These are phyloP conservation scores for Penicillium verrucosum DNA, from an alignment of 2,329 filamentous ascomycete genomes.

Conservation along the genomic window DNA sequence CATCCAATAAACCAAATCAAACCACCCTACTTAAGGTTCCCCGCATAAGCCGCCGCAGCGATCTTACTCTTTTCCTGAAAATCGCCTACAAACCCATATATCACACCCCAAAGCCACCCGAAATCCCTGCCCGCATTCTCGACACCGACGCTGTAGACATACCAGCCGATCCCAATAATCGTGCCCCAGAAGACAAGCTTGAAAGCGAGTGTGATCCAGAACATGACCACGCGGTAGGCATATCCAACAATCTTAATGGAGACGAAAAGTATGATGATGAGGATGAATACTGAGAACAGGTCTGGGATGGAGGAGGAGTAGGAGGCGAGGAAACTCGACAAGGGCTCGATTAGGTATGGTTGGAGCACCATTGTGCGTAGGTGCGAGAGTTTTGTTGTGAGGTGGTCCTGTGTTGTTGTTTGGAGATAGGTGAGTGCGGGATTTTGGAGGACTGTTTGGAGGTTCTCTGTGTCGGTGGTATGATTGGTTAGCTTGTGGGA, in stretches of 20 bases:
- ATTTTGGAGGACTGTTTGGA: conserved; percentile 20
- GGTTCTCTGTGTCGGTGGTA: conserved; percentile 16
- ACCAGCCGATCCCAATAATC: conserved; percentile 53
- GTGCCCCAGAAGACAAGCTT: conserved; percentile 63
- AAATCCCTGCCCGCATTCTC: conserved; percentile 34
- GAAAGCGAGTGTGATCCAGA: conserved; percentile 68
- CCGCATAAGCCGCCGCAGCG: conserved; percentile 46
- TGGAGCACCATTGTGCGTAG: conserved; percentile 44
- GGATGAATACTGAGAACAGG: conserved; percentile 41
- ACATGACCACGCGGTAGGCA: conserved; percentile 69
- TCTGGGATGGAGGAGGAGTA: conserved; percentile 32
- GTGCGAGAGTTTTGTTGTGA: conserved; percentile 23
- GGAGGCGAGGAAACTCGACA: conserved; percentile 35
- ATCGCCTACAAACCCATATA: conserved; percentile 64
- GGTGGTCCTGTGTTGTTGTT: conserved; percentile 16
- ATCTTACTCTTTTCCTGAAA: conserved; percentile 29
- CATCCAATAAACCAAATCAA: background rate
- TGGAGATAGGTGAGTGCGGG: conserved; percentile 19
- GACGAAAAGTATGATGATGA: conserved; percentile 62
- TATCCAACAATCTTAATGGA: conserved; percentile 64
- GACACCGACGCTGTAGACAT: conserved; percentile 49
- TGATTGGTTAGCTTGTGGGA: conserved; percentile 2
- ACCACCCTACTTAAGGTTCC: conserved; percentile 49
- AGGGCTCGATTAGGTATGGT: conserved; percentile 47
- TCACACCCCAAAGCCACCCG: conserved; percentile 59